Conservation (phyloP, 805 yeast genomes). For the Kodamaea lidongshanica region DNA sequence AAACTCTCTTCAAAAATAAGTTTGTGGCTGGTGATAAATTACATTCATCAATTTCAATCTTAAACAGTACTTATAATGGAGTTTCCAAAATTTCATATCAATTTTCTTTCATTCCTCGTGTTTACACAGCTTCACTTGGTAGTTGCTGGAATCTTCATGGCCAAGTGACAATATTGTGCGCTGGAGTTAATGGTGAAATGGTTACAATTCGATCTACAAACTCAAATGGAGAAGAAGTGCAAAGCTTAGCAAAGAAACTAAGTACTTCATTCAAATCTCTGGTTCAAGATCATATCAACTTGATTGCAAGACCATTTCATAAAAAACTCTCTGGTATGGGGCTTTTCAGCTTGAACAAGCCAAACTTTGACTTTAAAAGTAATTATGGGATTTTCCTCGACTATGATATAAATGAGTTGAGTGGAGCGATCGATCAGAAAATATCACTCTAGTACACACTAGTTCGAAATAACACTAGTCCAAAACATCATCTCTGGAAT, state of each 20-base stretch:
- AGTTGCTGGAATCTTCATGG: conserved; percentile 16
- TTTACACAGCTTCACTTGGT: conserved; percentile 18
- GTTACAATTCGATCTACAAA: conserved; percentile 14
- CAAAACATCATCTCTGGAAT: neutral
- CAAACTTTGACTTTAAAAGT: conserved; percentile 25
- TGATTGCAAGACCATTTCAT: conserved; percentile 27
- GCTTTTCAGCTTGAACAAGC: conserved; percentile 28
- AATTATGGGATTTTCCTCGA: conserved; percentile 25
- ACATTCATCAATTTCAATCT: conserved; percentile 26
- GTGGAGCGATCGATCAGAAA: conserved; percentile 5
- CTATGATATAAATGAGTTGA: conserved; percentile 28
- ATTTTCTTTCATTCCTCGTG: conserved; percentile 29
- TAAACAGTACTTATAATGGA: conserved; percentile 12
- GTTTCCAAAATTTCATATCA: conserved; percentile 13
- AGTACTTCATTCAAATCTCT: conserved; percentile 7
- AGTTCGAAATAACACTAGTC: too few species aligned
- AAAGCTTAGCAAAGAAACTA: conserved; percentile 11
- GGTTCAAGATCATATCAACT: conserved; percentile 14
- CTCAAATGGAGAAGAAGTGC: conserved; percentile 12
- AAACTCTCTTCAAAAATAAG: conserved; percentile 16
- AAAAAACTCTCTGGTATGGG: conserved; percentile 39
- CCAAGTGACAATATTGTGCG: conserved; percentile 16
- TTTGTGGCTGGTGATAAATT: conserved; percentile 31
- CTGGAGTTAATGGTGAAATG: conserved; percentile 37
- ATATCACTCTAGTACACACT: conserved; percentile 5